Base-by-base conservation (phyloP, 768 basidiomycete species). In the Phaffia tasmanica region DNA sequence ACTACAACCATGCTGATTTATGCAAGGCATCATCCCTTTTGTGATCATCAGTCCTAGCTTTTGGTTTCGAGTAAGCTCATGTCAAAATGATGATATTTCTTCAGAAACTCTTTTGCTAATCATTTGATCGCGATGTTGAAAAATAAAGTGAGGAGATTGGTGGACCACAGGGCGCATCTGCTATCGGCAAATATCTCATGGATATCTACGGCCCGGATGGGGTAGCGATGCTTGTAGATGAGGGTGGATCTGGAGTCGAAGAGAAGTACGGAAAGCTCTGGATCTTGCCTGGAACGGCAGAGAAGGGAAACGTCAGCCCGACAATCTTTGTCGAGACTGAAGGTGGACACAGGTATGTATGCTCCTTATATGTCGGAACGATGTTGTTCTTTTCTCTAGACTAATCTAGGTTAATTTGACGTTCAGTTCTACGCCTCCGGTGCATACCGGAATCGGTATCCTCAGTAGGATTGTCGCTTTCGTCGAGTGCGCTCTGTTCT, bases 201-300 rank as follows among this genome's bases (percentile, higher is more conserved):
- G 67, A 69, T 25, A 25, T 18, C n/a, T 67, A 57, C n/a, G 66
- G 66, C 3, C 42, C 59, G 62, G 42, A 69, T 47, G 67, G 67
- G 7, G 30, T 69, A n/a, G 62, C 67, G 1, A 57, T 69, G 25
- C 23, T 69, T 25, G 42, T 69, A 14, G 67, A 69, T 25, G 67
- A 69, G 53, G 67, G 67, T 1, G 67, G 67, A 15, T 51, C 48
- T 5, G 67, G 62, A 6, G 63, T 69, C 25, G 47, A 25, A 15
- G 50, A 58, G 50, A 56, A 60, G 30, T 69, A 69, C 25, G 67
- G 67, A 21, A 63, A 64, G 32, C 59, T 53, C 2, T 55, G 63
- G n/a, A 51, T 69, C 29, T 56, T 69, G 18, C 67, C 67, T 25
- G 67, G 67, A 14, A 60, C 57, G 1, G 67, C 50, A 21, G 67